Conservation (phyloP, 2,329 filamentous ascomycete species). For the Penicillium rolfsii region DNA sequence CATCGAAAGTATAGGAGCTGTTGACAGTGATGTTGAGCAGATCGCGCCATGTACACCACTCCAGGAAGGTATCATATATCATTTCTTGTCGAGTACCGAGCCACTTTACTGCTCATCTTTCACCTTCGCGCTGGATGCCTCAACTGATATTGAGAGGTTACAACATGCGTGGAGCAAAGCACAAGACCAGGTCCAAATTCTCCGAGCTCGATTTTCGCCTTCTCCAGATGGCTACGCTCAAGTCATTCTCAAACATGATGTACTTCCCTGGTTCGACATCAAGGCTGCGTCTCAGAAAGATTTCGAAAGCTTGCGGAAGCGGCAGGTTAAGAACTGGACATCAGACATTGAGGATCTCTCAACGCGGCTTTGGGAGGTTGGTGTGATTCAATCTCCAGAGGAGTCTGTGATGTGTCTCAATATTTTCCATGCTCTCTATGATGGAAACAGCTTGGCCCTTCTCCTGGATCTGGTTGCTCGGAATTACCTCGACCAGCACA, state of each 20-base stretch:
- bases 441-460: conserved; percentile 75
- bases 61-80: conserved; percentile 83
- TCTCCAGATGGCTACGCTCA: conserved; percentile 79
- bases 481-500: conserved; percentile 51
- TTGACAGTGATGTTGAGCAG: conserved; percentile 64
- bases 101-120: conserved; percentile 80
- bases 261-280: conserved; percentile 52
- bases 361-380: conserved; percentile 39
- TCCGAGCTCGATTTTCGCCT: conserved; percentile 72
- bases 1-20: conserved; percentile 57
- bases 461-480: conserved; percentile 64
- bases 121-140: conserved; percentile 56
- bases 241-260: conserved; percentile 58
- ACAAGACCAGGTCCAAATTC: conserved; percentile 60
- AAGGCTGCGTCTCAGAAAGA: conserved; percentile 32
- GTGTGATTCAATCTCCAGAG: conserved; percentile 32
- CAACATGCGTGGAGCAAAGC: conserved; percentile 61
- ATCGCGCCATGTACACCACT: conserved; percentile 82
- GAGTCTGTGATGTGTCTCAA: conserved; percentile 60
- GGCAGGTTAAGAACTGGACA: conserved; percentile 57
- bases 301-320: conserved; percentile 40
- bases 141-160: conserved; percentile 55
- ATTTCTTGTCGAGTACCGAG: conserved; percentile 60
- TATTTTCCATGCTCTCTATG: conserved; percentile 86
- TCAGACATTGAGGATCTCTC: conserved; percentile 52